Percentiles rank a stretch among this genome's conserved stretches.
phyloP scores from a whole-genome alignment of 2,329 filamentous ascomycete species.

The Aspergillus pseudotamarii region DNA sequence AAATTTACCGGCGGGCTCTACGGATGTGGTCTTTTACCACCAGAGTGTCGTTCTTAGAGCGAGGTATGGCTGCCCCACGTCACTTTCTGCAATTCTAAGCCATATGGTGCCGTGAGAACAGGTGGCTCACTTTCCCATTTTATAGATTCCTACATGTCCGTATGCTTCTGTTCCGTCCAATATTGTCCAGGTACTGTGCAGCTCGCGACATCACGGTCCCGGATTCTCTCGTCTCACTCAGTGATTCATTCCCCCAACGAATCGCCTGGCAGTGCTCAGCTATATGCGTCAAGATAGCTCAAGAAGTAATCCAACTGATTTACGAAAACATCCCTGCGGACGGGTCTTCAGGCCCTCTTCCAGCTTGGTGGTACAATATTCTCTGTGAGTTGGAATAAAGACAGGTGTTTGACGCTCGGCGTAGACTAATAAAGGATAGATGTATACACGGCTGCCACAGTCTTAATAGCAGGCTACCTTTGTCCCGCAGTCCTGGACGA shows the following conservation, averaged over 20 bases:
- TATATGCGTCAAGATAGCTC: constrained; percentile 39
- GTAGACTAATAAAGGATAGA: constrained; percentile 24
- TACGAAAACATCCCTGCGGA: constrained; percentile 31
- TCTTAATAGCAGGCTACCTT: constrained; percentile 36
- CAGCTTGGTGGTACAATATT: constrained; percentile 44
- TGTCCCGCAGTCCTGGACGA: constrained; percentile 31
- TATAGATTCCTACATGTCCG: constrained; percentile 36
- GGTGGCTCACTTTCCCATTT: neutral
- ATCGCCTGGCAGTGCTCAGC: constrained; percentile 39
- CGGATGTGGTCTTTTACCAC: constrained; percentile 30
- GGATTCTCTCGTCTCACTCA: constrained; percentile 24
- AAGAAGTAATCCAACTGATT: constrained; percentile 36
- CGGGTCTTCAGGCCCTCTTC: constrained; percentile 31
- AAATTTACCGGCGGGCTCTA: constrained; percentile 3
- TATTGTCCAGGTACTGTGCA: constrained; percentile 35
- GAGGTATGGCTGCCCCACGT: constrained; percentile 23
- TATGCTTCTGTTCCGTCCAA: constrained; percentile 37
- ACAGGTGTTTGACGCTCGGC: neutral
- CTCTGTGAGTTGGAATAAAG: constrained; percentile 27
- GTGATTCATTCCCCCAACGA: constrained; percentile 34
- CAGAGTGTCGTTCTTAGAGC: constrained; percentile 37
- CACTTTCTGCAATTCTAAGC: neutral
- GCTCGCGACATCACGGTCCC: constrained; percentile 25
- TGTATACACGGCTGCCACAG: constrained; percentile 39
- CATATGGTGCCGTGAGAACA: neutral